Percentiles rank a stretch among this genome's conserved stretches.
These are phyloP conservation scores for Ustilago hordei DNA, from an alignment of 1,284 basidiomycete genomes.

Conservation along the genomic window DNA sequence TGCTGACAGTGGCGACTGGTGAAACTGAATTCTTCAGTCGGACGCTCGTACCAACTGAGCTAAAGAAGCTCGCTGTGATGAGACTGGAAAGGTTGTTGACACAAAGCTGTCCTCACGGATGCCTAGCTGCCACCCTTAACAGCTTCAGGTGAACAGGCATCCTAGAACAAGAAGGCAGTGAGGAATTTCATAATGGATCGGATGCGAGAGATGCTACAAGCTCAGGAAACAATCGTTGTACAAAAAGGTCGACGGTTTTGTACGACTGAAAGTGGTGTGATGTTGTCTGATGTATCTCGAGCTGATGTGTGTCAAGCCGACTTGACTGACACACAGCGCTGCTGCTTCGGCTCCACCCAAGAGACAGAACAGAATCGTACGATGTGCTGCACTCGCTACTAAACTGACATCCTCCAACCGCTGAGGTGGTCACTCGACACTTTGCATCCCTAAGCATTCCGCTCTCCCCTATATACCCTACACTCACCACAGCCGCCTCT, in stretches of 20 bases:
- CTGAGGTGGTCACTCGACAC: neutral
- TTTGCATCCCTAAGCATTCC: neutral
- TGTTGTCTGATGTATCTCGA: neutral
- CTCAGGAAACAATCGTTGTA: too few species aligned
- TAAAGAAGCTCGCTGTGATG: conserved; percentile 29
- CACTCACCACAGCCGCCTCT: neutral
- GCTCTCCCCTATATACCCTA: neutral
- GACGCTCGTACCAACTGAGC: conserved; percentile 59
- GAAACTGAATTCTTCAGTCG: conserved; percentile 56
- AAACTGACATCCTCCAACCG: neutral
- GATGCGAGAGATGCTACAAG: too few species aligned
- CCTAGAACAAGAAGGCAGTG: too few species aligned
- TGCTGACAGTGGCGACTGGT: conserved; percentile 17
- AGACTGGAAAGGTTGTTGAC: too few species aligned
- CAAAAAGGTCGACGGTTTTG: neutral
- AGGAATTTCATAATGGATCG: too few species aligned
- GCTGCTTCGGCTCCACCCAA: conserved; percentile 11
- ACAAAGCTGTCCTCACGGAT: too few species aligned
- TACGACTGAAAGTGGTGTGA: conserved; percentile 1
- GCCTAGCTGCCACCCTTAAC: too few species aligned
- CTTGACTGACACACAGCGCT: neutral
- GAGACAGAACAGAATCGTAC: conserved; percentile 37
- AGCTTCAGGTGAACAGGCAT: too few species aligned
- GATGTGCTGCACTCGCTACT: conserved; percentile 13
- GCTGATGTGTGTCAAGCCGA: neutral